phyloP scores from a whole-genome alignment of 179 eudicot genomes.

The Beta macrorhiza region DNA sequence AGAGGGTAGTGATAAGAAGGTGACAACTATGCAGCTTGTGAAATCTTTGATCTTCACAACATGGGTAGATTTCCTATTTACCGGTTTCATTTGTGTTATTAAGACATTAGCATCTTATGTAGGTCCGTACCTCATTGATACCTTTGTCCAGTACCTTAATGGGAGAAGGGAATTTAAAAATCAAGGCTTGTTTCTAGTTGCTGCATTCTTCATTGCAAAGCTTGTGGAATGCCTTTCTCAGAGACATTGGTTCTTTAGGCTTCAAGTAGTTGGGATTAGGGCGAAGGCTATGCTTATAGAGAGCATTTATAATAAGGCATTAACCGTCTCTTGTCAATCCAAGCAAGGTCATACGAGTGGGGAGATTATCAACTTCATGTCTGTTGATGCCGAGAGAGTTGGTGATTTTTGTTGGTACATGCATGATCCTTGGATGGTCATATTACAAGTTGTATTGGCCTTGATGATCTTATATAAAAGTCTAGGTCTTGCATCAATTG shows the following conservation, averaged over 20 bases:
- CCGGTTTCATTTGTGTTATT: constrained; percentile 40
- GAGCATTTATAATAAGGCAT: constrained; percentile 53
- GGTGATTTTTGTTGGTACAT: constrained; percentile 59
- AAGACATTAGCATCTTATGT: constrained; percentile 63
- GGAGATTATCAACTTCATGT: constrained; percentile 78
- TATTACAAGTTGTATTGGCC: constrained; percentile 62
- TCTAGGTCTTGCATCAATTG: constrained; percentile 66
- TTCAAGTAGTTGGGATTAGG: constrained; percentile 51
- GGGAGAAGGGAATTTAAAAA: constrained; percentile 39
- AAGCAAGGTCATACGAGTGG: constrained; percentile 71
- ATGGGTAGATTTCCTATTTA: constrained; percentile 50
- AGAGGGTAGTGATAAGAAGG: constrained; percentile 30
- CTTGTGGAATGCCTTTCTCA: constrained; percentile 60
- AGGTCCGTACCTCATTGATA: constrained; percentile 80
- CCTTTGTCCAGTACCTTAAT: constrained; percentile 71
- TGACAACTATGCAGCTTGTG: constrained; percentile 50
- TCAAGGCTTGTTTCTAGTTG: constrained; percentile 57
- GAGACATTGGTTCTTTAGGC: constrained; percentile 63
- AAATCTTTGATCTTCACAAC: constrained; percentile 49
- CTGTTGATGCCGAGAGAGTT: constrained; percentile 82
- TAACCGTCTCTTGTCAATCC: constrained; percentile 61
- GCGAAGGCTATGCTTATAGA: constrained; percentile 49
- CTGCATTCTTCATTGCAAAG: constrained; percentile 57
- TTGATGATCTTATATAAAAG: constrained; percentile 57
- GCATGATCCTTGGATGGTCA: constrained; percentile 75